These are phyloP conservation scores for Pichia cabralensis DNA, from an alignment of 805 yeast genomes.

Conservation along the genomic window DNA sequence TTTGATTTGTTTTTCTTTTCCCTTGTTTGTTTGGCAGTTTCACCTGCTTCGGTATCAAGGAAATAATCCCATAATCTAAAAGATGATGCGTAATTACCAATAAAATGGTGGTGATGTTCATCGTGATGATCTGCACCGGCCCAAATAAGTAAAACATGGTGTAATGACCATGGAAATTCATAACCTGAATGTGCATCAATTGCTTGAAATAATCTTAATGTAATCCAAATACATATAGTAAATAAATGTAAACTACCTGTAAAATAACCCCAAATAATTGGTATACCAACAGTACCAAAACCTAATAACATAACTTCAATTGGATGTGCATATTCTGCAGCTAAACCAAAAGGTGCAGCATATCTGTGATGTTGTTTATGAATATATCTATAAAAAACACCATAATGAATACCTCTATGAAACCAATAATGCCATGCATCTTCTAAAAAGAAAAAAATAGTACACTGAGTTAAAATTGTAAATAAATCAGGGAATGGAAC, in stretches of 20 bases:
- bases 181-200: conserved; percentile 97
- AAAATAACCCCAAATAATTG: conserved; percentile 71
- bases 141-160: conserved; percentile 91
- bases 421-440: conserved; percentile 97
- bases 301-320: conserved; percentile 86
- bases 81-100: conserved; percentile 89
- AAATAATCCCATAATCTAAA: conserved; percentile 95
- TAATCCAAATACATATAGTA: conserved; percentile 85
- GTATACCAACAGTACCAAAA: conserved; percentile 93
- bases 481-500: conserved; percentile 77
- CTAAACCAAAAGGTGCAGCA: conserved; percentile 94
- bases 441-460: conserved; percentile 73
- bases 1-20: conserved; percentile 50
- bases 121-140: conserved; percentile 99
- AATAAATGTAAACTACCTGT: conserved; percentile 74
- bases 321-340: conserved; percentile 98
- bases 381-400: conserved; percentile 80
- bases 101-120: conserved; percentile 91
- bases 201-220: conserved; percentile 86
- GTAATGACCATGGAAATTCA: conserved; percentile 95
- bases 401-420: conserved; percentile 84
- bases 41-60: conserved; percentile 85
- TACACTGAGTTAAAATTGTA: conserved; percentile 56
- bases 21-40: conserved; percentile 65
- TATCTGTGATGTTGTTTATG: conserved; percentile 97